Percentiles rank a stretch among this genome's conserved stretches.
Conservation (phyloP, 768 basidiomycete species). For the Serpula lacrymans region DNA sequence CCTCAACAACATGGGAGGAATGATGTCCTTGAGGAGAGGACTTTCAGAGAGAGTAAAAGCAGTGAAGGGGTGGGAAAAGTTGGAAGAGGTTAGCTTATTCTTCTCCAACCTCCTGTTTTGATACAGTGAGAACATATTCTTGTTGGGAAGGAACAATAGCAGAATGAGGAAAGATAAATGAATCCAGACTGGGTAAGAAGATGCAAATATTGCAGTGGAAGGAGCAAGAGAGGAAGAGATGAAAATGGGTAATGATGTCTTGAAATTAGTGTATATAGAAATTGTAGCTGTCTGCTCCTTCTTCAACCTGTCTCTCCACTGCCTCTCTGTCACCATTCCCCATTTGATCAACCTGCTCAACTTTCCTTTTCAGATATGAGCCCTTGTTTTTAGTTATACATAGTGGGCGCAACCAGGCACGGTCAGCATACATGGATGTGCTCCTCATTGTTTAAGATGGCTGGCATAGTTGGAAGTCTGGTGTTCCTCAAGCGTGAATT, state of each 20-base stretch:
- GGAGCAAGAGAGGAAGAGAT: slow-evolving; percentile 31
- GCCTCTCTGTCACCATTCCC: slow-evolving; percentile 14
- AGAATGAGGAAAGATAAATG: slow-evolving; percentile 24
- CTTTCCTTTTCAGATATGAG: slow-evolving; percentile 11
- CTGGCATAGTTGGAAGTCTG: slow-evolving; percentile 36
- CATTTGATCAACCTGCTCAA: slow-evolving; percentile 2
- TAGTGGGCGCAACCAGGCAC: slow-evolving; percentile 31
- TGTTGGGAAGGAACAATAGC: not conserved
- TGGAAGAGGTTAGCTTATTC: slow-evolving; percentile 39
- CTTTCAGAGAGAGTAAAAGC: slow-evolving; percentile 13
- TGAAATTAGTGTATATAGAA: slow-evolving; percentile 59
- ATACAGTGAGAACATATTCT: slow-evolving; percentile 14
- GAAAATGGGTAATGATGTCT: slow-evolving; percentile 45
- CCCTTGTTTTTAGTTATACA: slow-evolving; percentile 40
- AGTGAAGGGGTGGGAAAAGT: slow-evolving; percentile 37
- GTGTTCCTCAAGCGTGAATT: slow-evolving; percentile 28
- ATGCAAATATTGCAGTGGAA: slow-evolving; percentile 10
- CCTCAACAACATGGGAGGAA: slow-evolving; percentile 11
- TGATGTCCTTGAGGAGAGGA: slow-evolving; percentile 19
- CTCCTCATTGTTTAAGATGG: slow-evolving; percentile 25
- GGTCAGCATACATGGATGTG: slow-evolving; percentile 11
- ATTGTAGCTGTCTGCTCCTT: slow-evolving; percentile 48
- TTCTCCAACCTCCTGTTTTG: slow-evolving; percentile 28
- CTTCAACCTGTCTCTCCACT: slow-evolving; percentile 24
- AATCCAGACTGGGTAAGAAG: slow-evolving; percentile 37